A percentile compares a stretch with the other conserved stretches of the same genome.
Evolutionary conservation across 306 rosid species (phyloP).

Genomic region (Acacia acuminata): DNA sequence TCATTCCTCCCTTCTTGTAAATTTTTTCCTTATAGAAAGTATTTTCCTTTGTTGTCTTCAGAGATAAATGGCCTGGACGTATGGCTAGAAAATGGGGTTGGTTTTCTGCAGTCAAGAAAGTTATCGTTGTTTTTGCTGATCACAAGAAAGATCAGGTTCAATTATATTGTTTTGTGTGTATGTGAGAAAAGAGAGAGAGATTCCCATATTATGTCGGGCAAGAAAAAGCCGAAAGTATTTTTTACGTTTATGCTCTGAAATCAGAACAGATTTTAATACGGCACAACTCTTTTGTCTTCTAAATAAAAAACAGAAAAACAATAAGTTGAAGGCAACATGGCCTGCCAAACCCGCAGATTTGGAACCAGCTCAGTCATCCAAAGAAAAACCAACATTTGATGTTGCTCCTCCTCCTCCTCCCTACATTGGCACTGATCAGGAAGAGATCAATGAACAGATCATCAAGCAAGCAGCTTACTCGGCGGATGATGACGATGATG

Average conservation of each 20-base stretch:
- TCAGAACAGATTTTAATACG: conserved; percentile 16
- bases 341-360: conserved; percentile 48
- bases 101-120: conserved; percentile 82
- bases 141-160: conserved; percentile 79
- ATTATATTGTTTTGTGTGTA: neutral
- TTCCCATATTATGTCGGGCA: neutral
- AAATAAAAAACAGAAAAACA: conserved; percentile 44
- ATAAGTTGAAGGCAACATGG: conserved; percentile 66
- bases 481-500: conserved; percentile 43
- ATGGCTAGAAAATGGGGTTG: conserved; percentile 91
- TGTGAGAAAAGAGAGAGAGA: no score
- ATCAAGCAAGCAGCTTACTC: conserved; percentile 69
- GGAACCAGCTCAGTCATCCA: conserved; percentile 22
- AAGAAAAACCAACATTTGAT: conserved; percentile 27
- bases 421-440: conserved; percentile 34
- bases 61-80: conserved; percentile 46
- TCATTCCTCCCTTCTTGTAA: conserved; percentile 5
- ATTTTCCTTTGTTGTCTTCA: neutral
- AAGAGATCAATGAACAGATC: conserved; percentile 55
- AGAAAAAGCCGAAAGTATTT: neutral
- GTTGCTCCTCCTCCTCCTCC: conserved; percentile 36
- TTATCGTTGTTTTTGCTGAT: conserved; percentile 53
- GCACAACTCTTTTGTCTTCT: neutral
- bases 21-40: neutral
- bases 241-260: neutral